phyloP scores from a whole-genome alignment of 768 basidiomycete species.

The Auriscalpium orientale region DNA sequence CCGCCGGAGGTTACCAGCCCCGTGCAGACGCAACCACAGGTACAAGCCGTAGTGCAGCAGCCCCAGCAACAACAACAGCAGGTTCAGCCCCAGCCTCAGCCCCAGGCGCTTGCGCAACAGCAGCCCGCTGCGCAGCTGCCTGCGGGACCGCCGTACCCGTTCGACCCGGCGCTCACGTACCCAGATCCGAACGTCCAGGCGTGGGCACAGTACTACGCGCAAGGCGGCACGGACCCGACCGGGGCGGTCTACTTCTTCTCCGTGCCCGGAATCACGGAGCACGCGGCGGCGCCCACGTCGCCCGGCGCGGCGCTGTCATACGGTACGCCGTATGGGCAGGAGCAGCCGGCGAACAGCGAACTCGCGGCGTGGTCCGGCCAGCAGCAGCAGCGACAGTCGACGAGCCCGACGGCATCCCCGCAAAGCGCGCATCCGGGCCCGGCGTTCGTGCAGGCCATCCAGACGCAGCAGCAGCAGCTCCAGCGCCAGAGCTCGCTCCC shows the following conservation, averaged over 20 bases:
- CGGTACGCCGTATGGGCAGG: not conserved
- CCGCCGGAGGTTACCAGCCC: conserved; percentile 12
- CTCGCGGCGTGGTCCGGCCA: not conserved
- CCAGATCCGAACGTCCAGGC: conserved; percentile 76
- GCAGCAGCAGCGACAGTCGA: not conserved
- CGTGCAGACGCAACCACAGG: conserved; percentile 25
- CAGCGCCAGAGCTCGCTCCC: conserved; percentile 10
- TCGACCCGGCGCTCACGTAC: conserved; percentile 61
- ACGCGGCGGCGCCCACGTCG: conserved; percentile 6
- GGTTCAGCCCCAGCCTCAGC: conserved; percentile 16
- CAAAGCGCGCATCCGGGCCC: not conserved
- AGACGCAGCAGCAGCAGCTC: conserved; percentile 1
- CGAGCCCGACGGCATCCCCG: not conserved
- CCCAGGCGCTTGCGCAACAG: conserved; percentile 19
- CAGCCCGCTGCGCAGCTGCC: conserved; percentile 31
- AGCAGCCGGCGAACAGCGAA: not conserved
- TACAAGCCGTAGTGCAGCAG: conserved; percentile 20
- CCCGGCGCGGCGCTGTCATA: not conserved
- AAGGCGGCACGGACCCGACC: conserved; percentile 65
- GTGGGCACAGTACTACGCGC: conserved; percentile 81
- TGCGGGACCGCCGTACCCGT: conserved; percentile 42
- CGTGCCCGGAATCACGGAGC: conserved; percentile 65
- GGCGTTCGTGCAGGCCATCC: conserved; percentile 1
- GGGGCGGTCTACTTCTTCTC: conserved; percentile 78
- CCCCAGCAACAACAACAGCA: conserved; percentile 10